Evolutionary conservation across 768 basidiomycete genomes (phyloP), one percentile per base, ranked within the genome.

Genomic region (Dioszegia aurantiaca): DNA sequence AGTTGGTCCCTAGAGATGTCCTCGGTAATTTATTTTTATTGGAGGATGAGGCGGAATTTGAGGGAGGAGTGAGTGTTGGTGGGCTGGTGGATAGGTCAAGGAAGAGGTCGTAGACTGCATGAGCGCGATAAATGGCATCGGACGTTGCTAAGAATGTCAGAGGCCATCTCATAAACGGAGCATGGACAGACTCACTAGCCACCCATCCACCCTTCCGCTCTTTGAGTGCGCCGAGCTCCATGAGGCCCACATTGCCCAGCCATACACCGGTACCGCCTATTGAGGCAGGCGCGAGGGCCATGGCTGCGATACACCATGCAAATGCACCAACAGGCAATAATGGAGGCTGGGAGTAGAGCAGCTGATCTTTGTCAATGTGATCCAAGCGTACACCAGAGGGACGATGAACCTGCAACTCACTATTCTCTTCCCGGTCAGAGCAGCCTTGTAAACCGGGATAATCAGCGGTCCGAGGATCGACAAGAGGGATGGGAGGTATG

Each of bases 211-310:
- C 69, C 28, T 54, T 36, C 17, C 66, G 42, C 33, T 36, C 43
- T 26, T 72, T 68, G 12, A 76, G 27, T 4, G 40, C 56, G 5
- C 44, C 44, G 27, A 76, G 59, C 42, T 74, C 69, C 63, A 71
- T 71, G 39, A 76, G 52, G 2, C 75, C 75, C 5, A 74, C 67
- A 45, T 71, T 69, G 2, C 75, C 75, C 4, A 76, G 37, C 64
- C 68, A 75, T 4, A 36, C 33, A 14, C 47, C 52, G 0, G 43
- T 9, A 16, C 58, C 48, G 23, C 47, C 46, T 14, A 46, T 56
- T 16, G 43, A 39, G 17, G 59, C 56, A 28, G 68, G 65, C 26
- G 62, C 33, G 6, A 70, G 61, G 1, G 68, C 67, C 43, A 70
- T 64, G 0, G 71, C 61, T 58, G 60, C 63, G 3, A 72, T 68